Evolutionary conservation across 2,329 filamentous ascomycete genomes (phyloP).

Genomic region (Tolypocladium tundrense): DNA sequence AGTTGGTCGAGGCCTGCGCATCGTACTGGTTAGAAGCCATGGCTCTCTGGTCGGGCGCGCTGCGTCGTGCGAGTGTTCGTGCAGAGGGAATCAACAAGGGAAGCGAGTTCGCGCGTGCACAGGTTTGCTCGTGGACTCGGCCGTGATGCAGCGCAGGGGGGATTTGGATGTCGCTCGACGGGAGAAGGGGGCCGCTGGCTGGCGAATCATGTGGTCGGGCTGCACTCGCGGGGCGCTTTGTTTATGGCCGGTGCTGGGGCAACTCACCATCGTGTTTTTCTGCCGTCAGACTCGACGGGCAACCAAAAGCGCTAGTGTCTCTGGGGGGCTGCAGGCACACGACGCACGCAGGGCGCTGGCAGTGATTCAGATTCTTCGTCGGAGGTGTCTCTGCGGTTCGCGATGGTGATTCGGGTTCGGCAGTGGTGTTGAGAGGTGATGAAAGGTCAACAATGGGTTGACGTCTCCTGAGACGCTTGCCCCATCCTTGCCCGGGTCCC

Average conservation of each 20-base stretch:
- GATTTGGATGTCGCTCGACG: neutral
- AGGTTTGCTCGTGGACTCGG: neutral
- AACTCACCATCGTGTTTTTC: conserved; percentile 26
- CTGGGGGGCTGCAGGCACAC: neutral
- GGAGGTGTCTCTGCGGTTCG: conserved; percentile 1
- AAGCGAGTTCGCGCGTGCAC: neutral
- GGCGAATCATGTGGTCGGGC: conserved; percentile 21
- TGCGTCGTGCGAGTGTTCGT: conserved; percentile 1
- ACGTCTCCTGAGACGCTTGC: neutral
- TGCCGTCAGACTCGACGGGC: conserved; percentile 6
- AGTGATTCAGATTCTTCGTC: neutral
- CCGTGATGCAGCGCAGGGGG: neutral
- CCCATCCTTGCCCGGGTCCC: neutral
- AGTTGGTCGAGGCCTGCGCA: conserved; percentile 76
- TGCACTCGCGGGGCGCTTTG: conserved; percentile 20
- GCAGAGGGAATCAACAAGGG: neutral
- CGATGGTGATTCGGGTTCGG: neutral
- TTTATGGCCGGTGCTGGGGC: conserved; percentile 22
- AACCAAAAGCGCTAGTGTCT: neutral
- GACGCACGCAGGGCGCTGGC: neutral
- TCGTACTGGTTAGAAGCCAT: conserved; percentile 45
- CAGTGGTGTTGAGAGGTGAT: neutral
- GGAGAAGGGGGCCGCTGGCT: conserved; percentile 3
- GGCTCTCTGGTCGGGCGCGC: conserved; percentile 4
- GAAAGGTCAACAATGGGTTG: conserved; percentile 1